A percentile compares a stretch with the other conserved stretches of the same genome.
Evolutionary conservation across 768 basidiomycete genomes (phyloP).

Genomic region (Lentinula sp.): DNA sequence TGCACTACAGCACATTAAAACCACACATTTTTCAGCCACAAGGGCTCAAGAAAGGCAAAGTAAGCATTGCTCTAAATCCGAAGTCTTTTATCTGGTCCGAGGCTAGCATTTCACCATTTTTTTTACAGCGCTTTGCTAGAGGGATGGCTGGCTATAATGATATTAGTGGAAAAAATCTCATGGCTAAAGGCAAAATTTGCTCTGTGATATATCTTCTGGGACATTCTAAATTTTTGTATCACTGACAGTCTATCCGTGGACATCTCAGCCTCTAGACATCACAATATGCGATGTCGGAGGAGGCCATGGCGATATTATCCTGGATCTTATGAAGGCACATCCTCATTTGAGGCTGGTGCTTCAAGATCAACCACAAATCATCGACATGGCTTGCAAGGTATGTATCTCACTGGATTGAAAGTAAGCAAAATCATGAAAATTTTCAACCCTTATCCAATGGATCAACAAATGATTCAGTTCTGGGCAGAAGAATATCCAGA

Average conservation of each 20-base stretch:
- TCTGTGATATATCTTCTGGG: not conserved
- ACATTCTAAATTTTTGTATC: not conserved
- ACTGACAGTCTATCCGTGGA: conserved; percentile 29
- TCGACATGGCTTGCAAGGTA: conserved; percentile 22
- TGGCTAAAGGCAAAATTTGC: conserved; percentile 17
- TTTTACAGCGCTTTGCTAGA: conserved; percentile 17
- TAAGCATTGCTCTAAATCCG: not conserved
- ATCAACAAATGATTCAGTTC: conserved; percentile 7
- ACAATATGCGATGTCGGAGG: conserved; percentile 36
- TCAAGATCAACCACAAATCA: conserved; percentile 27
- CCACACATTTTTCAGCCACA: conserved; percentile 8
- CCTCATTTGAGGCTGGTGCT: conserved; percentile 28
- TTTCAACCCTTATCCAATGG: too few species aligned
- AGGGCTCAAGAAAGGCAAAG: conserved; percentile 10
- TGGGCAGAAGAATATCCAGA: conserved; percentile 29
- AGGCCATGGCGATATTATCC: conserved; percentile 26
- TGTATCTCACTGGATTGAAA: too few species aligned
- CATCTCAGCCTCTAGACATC: conserved; percentile 16
- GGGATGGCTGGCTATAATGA: conserved; percentile 26
- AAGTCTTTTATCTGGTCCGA: too few species aligned
- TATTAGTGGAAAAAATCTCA: conserved; percentile 19
- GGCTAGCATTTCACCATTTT: not conserved
- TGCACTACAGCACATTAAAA: too few species aligned
- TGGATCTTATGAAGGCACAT: conserved; percentile 25
- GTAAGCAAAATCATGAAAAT: too few species aligned